phyloP scores from a whole-genome alignment of 768 basidiomycete species.

The Mycena kentingensis region DNA sequence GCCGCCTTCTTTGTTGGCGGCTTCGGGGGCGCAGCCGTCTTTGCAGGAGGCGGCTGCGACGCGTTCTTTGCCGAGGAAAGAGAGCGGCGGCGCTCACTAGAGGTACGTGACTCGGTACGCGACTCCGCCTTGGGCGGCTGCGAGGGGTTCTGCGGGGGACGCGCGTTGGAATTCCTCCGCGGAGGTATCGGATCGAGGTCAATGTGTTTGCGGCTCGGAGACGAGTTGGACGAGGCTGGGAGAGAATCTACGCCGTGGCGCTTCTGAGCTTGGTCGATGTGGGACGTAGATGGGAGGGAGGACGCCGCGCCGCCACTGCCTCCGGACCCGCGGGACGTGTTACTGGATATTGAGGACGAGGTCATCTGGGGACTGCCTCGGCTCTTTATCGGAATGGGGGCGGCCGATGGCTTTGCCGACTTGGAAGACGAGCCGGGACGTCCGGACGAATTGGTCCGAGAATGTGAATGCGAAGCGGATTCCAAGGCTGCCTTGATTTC shows the following conservation, averaged over 20 bases:
- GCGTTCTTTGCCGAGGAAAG: slow-evolving; percentile 29
- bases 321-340: slow-evolving; percentile 39
- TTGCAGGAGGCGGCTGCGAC: slow-evolving; percentile 22
- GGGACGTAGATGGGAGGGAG: slow-evolving; percentile 48
- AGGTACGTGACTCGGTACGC: slow-evolving; percentile 36
- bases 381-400: slow-evolving; percentile 42
- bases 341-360: slow-evolving; percentile 40
- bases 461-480: not conserved
- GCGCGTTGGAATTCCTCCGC: slow-evolving; percentile 47
- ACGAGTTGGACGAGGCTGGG: slow-evolving; percentile 58
- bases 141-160: slow-evolving; percentile 47
- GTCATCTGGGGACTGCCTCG: slow-evolving; percentile 55
- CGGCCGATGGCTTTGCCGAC: slow-evolving; percentile 36
- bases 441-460: not conserved
- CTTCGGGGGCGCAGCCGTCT: slow-evolving; percentile 31
- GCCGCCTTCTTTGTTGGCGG: slow-evolving; percentile 37
- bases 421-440: no score
- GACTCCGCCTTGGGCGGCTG: slow-evolving; percentile 44
- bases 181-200: slow-evolving; percentile 53
- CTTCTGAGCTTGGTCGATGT: slow-evolving; percentile 46
- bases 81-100: slow-evolving; percentile 32
- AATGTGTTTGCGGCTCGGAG: slow-evolving; percentile 59
- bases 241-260: slow-evolving; percentile 49
- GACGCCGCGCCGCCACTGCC: slow-evolving; percentile 43
- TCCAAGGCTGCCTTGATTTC: slow-evolving; percentile 73